phyloP scores from a whole-genome alignment of 306 rosid species.

The Citrullus mucosospermus region DNA sequence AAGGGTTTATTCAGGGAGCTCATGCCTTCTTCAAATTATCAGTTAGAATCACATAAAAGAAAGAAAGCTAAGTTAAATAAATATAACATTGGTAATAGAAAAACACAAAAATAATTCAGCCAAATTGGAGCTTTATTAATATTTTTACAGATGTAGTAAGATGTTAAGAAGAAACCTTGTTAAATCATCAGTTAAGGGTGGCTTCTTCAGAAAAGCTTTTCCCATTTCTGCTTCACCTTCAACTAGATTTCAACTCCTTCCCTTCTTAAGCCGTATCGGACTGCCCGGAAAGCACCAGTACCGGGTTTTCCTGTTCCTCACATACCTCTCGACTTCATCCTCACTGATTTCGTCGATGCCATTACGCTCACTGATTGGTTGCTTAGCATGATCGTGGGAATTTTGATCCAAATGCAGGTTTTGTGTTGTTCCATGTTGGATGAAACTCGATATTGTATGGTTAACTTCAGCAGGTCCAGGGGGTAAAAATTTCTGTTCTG shows the following conservation, averaged over 20 bases:
- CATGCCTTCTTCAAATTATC: not conserved
- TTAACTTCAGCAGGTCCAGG: conserved; percentile 18
- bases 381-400: not conserved
- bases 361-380: not conserved
- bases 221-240: not conserved
- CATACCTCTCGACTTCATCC: not conserved
- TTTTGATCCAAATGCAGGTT: conserved; percentile 13
- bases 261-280: not conserved
- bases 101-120: not conserved
- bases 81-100: not conserved
- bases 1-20: not conserved
- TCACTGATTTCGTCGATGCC: conserved; percentile 12
- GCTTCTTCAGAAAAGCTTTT: not conserved
- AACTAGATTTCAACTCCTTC: conserved; percentile 2
- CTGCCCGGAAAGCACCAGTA: conserved; percentile 7
- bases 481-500: conserved; percentile 24
- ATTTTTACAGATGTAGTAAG: not conserved
- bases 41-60: not conserved
- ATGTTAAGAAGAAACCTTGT: not conserved
- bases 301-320: not conserved
- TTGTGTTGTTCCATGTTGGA: conserved; percentile 13
- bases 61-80: not conserved
- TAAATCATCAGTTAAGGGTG: not conserved
- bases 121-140: not conserved
- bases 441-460: conserved; percentile 15